Conservation (phyloP, 2,329 filamentous ascomycete species). For the Hortaea werneckii region DNA sequence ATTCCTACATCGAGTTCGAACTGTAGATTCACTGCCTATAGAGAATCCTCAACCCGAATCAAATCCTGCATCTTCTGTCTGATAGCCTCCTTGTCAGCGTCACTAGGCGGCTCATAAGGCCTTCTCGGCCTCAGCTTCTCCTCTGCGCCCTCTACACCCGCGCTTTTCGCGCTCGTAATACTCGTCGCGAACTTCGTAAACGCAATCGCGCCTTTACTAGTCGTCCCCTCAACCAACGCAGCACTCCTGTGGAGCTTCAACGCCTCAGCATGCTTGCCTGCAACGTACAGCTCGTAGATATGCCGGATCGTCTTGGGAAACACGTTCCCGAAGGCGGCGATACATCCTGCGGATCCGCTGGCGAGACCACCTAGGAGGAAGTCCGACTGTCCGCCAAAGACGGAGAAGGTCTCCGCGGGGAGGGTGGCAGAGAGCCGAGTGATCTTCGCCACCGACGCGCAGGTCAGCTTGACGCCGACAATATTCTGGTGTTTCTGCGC, state of each 20-base stretch:
- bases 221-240: constrained; percentile 48
- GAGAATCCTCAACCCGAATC: constrained; percentile 30
- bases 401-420: constrained; percentile 48
- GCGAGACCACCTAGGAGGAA: constrained; percentile 51
- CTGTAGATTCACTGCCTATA: constrained; percentile 8
- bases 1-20: not conserved
- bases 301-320: constrained; percentile 42
- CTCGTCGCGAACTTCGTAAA: constrained; percentile 55
- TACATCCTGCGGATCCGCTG: constrained; percentile 45
- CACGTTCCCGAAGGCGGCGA: constrained; percentile 48
- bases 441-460: constrained; percentile 65
- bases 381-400: constrained; percentile 64
- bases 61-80: constrained; percentile 31
- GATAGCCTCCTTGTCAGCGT: constrained; percentile 36
- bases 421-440: constrained; percentile 48
- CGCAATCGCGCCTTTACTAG: constrained; percentile 55
- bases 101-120: constrained; percentile 46
- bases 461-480: constrained; percentile 61
- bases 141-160: constrained; percentile 51
- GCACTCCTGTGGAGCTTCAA: constrained; percentile 48
- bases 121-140: constrained; percentile 48
- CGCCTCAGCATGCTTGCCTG: constrained; percentile 46
- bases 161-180: constrained; percentile 47
- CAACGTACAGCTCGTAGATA: constrained; percentile 49
- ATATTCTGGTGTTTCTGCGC: constrained; percentile 49